Base-by-base conservation (phyloP, 495 filamentous ascomycete species). In the Penicillium psychrofluorescens region DNA sequence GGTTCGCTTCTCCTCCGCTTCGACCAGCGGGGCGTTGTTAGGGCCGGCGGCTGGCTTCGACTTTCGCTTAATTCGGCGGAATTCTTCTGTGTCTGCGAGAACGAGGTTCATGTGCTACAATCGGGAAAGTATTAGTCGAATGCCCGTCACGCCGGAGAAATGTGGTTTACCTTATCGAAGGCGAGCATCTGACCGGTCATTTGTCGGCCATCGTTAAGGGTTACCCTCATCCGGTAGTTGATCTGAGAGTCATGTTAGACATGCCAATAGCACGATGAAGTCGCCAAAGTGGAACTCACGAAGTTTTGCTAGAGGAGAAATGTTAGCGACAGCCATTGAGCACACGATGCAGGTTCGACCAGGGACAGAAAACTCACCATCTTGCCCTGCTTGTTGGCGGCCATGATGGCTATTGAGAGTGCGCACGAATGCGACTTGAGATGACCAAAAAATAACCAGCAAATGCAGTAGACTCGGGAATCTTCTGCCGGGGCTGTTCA, bases 181-280 rank as follows among this genome's bases (percentile, higher is more conserved):
- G 91, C 91, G 44, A 97, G 77, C 85, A 97, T 91, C 56, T 95
- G 90, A 41, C 94, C 94, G 10, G 85, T 88, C 81, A 99, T 91
- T 67, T 97, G 91, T 52, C 92, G 84, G 54, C 89, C 86, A 75
- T 99, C 92, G 58, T 85, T 88, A 59, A 99, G 75, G 34, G 94
- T 97, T 50, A 95, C 85, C 63, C 89, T 80, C 94, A 99, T 97
- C 62, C 91, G 86, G 74, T 94, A 97, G 69, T 97, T 95, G 80
- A 99, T 94, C 92, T 98, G 64, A 31, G 30, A 42, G 6, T 40
- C 8, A 42, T 9, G 50, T 72, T 63, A 73, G 64, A 43, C 11
- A 34, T 45, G 30, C 15, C 6, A 35, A 40, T 13, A 38, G 34
- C 8, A n/a, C 8, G 11, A 22, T 13, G 9, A 12, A 35, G 11